Base-by-base conservation (phyloP, 2,329 filamentous ascomycete genomes). In the Lachnum nothofagi region DNA sequence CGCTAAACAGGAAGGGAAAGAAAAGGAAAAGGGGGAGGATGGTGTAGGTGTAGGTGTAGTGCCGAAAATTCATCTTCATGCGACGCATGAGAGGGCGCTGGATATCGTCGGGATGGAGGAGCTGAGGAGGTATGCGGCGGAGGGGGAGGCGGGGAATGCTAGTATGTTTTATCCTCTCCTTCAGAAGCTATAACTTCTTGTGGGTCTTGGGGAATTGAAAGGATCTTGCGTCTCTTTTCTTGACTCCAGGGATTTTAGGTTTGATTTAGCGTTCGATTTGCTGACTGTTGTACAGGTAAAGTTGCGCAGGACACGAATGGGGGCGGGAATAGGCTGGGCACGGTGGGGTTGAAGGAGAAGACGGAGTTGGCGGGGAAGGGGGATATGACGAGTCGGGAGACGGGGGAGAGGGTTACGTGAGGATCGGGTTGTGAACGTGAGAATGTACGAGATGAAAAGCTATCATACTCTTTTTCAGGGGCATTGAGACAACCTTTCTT, bases 11-110 rank as follows among this genome's bases (percentile, higher is more conserved):
- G n/a, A n/a, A n/a, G n/a, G n/a, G n/a, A n/a, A n/a, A n/a, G n/a
- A n/a, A n/a, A n/a, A n/a, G n/a, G n/a, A n/a, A n/a, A 46, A 22
- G 23, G 37, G 38, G 12, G 14, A 35, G 35, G 48, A 52, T 31
- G 16, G 42, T 4, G 51, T 35, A 2, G 49, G 58, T 9, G 53
- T 56, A 42, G 46, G 51, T 33, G 44, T 65, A 2, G 63, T 65
- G 3, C 64, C 64, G 1, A 63, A 60, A 35, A 67, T 69, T 0
- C 61, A 63, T 53, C 49, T 70, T 6, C 63, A 68, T 50, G 67
- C 67, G 3, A 68, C 67, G 5, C 59, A 68, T 44, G 61, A 68
- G 51, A 64, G 45, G 23, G 67, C 65, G 2, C 50, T 69, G 24
- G 60, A 66, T 42, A 58, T 62, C 4, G 53, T 69, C 10, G 49